These are phyloP conservation scores for Nakaseomyces sp. DNA, from an alignment of 1,139 yeast genomes.

Conservation along the genomic window DNA sequence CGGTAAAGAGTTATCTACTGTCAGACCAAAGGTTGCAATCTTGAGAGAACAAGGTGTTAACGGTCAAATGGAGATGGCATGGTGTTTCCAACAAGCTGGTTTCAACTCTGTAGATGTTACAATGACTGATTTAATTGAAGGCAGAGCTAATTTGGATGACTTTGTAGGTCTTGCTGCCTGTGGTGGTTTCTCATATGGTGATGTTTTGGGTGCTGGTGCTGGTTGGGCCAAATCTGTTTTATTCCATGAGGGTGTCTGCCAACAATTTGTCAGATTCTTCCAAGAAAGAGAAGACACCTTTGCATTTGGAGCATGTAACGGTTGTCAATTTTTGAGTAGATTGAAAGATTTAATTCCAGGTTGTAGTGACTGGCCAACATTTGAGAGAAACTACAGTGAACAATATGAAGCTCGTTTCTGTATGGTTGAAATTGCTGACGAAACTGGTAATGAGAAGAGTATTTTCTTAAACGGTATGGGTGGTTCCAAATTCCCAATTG, in stretches of 20 bases:
- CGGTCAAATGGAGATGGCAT: constrained; percentile 98
- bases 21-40: constrained; percentile 84
- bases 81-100: constrained; percentile 93
- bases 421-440: constrained; percentile 71
- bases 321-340: constrained; percentile 93
- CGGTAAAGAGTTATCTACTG: constrained; percentile 30
- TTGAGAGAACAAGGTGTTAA: constrained; percentile 98
- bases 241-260: constrained; percentile 68
- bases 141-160: constrained; percentile 61
- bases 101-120: constrained; percentile 90
- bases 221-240: constrained; percentile 99
- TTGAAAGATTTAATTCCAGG: constrained; percentile 88
- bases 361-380: constrained; percentile 92
- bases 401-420: constrained; percentile 95
- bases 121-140: constrained; percentile 83
- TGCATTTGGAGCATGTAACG: constrained; percentile 99
- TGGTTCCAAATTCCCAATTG: constrained; percentile 88
- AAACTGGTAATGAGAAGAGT: constrained; percentile 39
- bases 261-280: constrained; percentile 73
- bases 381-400: constrained; percentile 84
- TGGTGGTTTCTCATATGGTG: constrained; percentile 99
- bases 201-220: constrained; percentile 96
- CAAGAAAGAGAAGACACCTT: constrained; percentile 82
- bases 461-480: constrained; percentile 85
- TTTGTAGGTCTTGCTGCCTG: constrained; percentile 97